A percentile compares a stretch with the other conserved stretches of the same genome.
These are phyloP conservation scores for Colletotrichum cuscutae DNA, from an alignment of 2,329 filamentous ascomycete genomes.

Conservation along the genomic window DNA sequence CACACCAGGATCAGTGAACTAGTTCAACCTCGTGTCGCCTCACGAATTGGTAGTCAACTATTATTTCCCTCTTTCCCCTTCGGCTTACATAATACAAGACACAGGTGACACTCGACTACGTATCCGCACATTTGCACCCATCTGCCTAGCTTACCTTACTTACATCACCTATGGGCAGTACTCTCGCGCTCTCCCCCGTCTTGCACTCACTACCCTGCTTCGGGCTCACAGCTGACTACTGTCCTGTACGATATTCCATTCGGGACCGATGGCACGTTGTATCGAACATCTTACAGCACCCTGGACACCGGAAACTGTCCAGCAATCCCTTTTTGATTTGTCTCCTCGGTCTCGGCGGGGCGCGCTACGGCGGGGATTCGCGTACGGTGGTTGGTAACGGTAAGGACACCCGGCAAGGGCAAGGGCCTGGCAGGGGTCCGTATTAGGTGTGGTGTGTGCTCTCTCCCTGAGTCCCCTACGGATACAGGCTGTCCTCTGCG, in stretches of 20 bases:
- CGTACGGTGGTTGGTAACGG: not conserved
- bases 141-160: no score
- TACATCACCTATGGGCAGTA: not conserved
- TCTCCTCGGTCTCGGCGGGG: conserved; percentile 8
- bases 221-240: not conserved
- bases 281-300: not conserved
- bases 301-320: not conserved
- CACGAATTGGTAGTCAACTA: no score
- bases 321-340: not conserved
- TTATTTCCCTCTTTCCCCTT: no score
- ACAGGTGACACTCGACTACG: no score
- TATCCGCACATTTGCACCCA: no score
- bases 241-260: not conserved
- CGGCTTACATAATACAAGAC: no score
- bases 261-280: not conserved
- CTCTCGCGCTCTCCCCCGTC: not conserved
- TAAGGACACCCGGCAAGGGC: not conserved
- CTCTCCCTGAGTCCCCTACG: no score
- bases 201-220: not conserved
- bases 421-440: not conserved
- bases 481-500: not conserved
- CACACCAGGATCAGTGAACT: no score
- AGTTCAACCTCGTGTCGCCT: no score
- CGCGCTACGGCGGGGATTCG: not conserved
- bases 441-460: not conserved